Base-by-base conservation (phyloP, 352 stramenopile genomes). In the Globisporangium cederbergense region DNA sequence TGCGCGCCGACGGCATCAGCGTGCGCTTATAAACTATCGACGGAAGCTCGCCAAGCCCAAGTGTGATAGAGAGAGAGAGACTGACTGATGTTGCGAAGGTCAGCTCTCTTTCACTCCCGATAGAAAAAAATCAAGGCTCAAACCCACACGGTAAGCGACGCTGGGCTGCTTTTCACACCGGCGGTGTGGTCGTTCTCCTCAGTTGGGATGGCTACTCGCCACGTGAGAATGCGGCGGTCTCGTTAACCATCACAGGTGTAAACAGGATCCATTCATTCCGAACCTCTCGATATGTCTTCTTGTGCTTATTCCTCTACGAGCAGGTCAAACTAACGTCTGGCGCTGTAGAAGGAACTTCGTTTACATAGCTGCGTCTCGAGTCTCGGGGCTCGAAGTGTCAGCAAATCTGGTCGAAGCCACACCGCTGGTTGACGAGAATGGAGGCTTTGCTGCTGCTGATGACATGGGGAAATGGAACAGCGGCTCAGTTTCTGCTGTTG, bases 1-100 rank as follows among this genome's bases (percentile, higher is more conserved):
- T 99, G 71, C 72, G 71, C 46, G 73, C 79, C 10, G 76, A 90
- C 62, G 74, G 71, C 3, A 88, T 97, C 47, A 81, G 72, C 50
- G 88, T 94, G 46, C 85, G 90, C 30, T 58, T 86, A 30, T 87
- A 75, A 72, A 57, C 20, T 4, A 36, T 8, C 32, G 32, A 16
- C 36, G n/a, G 4, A 50, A 10, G 45, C 20, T 25, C 45, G 45
- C 4, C 4, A 47, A 22, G 16, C 42, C 4, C 16, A 4, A 22
- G 22, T 25, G 22, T 25, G 22, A 25, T 25, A 25, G 16, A 18
- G 18, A 22, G 42, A 47, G 13, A 11, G 42, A 47, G 32, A 36
- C 32, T 4, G 42, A 47, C 42, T 25, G 16, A 47, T 10, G 36
- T 14, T 14, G 9, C 34, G 10, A 40, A 13, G 38, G 16, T 20